Conservation (phyloP, 177 flowering plant species). For the Vitis hybrid region DNA sequence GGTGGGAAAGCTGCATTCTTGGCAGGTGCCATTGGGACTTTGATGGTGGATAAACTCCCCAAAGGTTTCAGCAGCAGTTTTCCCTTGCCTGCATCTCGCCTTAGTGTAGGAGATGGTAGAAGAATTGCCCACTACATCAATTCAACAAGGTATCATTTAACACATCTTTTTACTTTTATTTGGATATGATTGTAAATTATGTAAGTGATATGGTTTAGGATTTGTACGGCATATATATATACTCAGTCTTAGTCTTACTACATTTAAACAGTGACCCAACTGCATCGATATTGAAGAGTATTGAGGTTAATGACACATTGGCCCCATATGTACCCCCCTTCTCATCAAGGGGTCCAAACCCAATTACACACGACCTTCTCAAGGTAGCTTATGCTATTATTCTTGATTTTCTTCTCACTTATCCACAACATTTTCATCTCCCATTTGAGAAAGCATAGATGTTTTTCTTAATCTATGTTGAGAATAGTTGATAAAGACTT, state of each 20-base stretch:
- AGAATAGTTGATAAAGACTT: too few species aligned
- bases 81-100: conserved; percentile 22
- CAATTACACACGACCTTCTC: conserved; percentile 23
- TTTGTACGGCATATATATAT: too few species aligned
- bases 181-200: too few species aligned
- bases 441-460: too few species aligned
- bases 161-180: too few species aligned
- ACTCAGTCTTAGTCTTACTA: not conserved
- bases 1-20: not conserved
- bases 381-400: conserved; percentile 19
- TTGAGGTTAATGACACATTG: conserved; percentile 2
- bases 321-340: conserved; percentile 32
- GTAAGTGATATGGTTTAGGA: too few species aligned
- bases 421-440: too few species aligned
- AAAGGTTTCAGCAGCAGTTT: conserved; percentile 10
- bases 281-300: conserved; percentile 26
- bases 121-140: conserved; percentile 10
- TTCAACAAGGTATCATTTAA: conserved; percentile 16
- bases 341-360: conserved; percentile 43
- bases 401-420: not conserved
- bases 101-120: conserved; percentile 1
- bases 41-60: conserved; percentile 10
- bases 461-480: too few species aligned
- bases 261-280: conserved; percentile 17
- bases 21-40: conserved; percentile 27